Base-by-base conservation (phyloP, 2,329 filamentous ascomycete species). In the Chaetomium strumarium region DNA sequence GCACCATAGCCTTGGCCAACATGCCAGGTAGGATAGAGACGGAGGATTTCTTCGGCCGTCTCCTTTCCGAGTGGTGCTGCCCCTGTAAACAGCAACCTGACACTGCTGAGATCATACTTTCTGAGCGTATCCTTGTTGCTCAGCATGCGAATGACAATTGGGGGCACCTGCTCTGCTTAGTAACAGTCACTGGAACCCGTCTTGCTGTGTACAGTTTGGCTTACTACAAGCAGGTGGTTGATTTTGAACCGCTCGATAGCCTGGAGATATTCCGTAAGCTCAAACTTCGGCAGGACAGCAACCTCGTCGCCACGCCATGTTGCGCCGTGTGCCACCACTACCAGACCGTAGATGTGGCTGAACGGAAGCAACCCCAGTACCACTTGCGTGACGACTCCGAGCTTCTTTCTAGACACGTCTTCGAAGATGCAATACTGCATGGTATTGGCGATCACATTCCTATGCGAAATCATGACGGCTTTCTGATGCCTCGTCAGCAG, bases 391-490 rank as follows among this genome's bases (percentile, higher is more conserved):
- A 66, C 65, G 39, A 77, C 55, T 12, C 64, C 65, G 5, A 65
- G 60, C 31, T 64, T 60, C 56, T 69, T 65, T 55, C 74, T 66
- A n/a, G 66, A 51, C 49, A 71, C 60, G 54, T 64, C 44, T 47
- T 77, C 67, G 50, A 67, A 82, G 0, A 75, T 64, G 7, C 63
- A 64, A 50, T 84, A 75, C 65, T 90, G 86, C 43, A 90, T 63
- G 0, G 82, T 78, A 63, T 91, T 92, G 48, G 87, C 80, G 44
- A 92, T 91, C 40, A 91, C 84, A 58, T 92, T 92, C 36, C 72
- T 72, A 65, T 92, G 88, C 3, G 86, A 87, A 54, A 92, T 87
- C 83, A 88, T 90, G 49, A 91, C 88, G 41, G 86, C 88, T 84
- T 90, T 90, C 81, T 87, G 53, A 5, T 19, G 1, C 5, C 13